Base-by-base conservation (phyloP, 1,284 basidiomycete genomes). In the Cryptococcus sp. region DNA sequence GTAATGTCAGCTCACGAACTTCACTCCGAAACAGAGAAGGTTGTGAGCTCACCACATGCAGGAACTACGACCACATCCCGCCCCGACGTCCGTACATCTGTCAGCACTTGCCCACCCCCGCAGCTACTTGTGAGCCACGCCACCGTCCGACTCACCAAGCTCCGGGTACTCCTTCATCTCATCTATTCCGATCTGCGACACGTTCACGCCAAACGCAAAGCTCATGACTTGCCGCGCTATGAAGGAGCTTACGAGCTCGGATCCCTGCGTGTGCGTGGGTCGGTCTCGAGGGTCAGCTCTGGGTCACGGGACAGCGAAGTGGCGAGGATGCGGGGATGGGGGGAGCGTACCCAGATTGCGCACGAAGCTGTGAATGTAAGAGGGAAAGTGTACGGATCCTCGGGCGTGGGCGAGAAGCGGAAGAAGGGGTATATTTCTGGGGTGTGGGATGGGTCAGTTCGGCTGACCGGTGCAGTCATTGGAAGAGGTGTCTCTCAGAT, bases 311-410 rank as follows among this genome's bases (percentile, higher is more conserved):
- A 4, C 16, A n/a, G n/a, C 2, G 16, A 33, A 8, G 20, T 48
- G 38, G 11, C 4, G 45, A 9, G 35, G 28, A 7, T 33, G 9
- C 5, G 28, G 23, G 13, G 15, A 16, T 37, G 44, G 52, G 23
- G 20, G 15, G 11, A 50, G 52, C 72, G 70, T 11, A 78, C 79
- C 81, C 81, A 83, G 52, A 83, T 80, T 11, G 79, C 77, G 11
- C 79, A 68, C 6, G 80, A 81, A 12, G 82, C 82, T 8, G 78
- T 71, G 56, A 82, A 80, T 0, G 82, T 83, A 46, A 83, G 70
- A 24, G 73, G 72, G 61, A 82, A 83, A n/a, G 80, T 83, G 70
- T 83, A 83, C 3, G 81, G 81, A 61, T 82, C 81, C 50, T 77
- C 77, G n/a, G 71, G 67, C 0, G 68, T 76, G 53, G 66, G 78